Evolutionary conservation across 306 rosid species (phyloP).

Genomic region (Glycine latifolia): DNA sequence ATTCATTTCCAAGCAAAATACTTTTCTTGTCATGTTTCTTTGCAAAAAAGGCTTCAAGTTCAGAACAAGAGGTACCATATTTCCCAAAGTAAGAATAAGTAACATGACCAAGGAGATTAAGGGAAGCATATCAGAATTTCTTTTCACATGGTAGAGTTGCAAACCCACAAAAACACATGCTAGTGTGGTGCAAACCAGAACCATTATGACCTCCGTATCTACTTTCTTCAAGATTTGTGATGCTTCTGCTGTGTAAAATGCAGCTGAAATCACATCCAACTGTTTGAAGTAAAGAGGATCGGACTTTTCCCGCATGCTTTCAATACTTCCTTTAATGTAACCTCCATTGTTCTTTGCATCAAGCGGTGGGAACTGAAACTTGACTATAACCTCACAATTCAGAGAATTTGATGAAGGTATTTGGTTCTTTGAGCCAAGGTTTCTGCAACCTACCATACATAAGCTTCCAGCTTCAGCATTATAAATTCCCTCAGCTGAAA

Average conservation of each 20-base stretch:
- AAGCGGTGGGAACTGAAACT: conserved; percentile 49
- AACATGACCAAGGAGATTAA: conserved; percentile 57
- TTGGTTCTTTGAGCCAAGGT: conserved; percentile 3
- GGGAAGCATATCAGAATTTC: conserved; percentile 52
- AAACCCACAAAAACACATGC: conserved; percentile 52
- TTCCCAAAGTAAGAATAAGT: conserved; percentile 51
- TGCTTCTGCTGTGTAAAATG: conserved; percentile 11
- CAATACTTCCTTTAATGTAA: conserved; percentile 50
- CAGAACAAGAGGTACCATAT: conserved; percentile 55
- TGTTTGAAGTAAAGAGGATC: conserved; percentile 56
- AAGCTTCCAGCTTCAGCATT: conserved; percentile 56
- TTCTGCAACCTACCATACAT: conserved; percentile 66
- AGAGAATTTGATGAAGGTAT: conserved; percentile 12
- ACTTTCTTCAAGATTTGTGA: conserved; percentile 41
- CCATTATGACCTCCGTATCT: conserved; percentile 54
- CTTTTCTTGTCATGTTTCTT: not conserved
- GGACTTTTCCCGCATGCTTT: conserved; percentile 48
- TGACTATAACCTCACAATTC: conserved; percentile 58
- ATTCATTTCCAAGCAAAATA: conserved; percentile 39
- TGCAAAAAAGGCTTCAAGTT: conserved; percentile 55
- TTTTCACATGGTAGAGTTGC: conserved; percentile 58
- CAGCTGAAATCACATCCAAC: conserved; percentile 41
- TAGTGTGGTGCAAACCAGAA: conserved; percentile 55
- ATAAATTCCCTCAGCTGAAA: conserved; percentile 63
- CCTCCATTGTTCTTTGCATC: conserved; percentile 4